Percentiles rank a stretch among this genome's conserved stretches.
These are phyloP conservation scores for Ceriops decandra DNA, from an alignment of 345 rosid species.

Conservation along the genomic window DNA sequence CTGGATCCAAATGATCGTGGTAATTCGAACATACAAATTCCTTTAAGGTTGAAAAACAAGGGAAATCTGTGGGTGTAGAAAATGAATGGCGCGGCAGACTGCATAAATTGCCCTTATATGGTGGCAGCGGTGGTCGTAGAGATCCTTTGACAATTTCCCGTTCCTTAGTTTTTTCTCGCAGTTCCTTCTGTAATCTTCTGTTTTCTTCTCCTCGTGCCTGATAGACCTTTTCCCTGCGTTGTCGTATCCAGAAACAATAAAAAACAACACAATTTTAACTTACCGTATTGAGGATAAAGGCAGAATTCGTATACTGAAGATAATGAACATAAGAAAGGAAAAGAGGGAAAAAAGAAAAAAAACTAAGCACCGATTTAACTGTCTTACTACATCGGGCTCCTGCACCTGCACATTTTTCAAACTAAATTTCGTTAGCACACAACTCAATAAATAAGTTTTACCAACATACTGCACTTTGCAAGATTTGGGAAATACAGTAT, in stretches of 20 bases:
- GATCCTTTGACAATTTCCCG: conserved; percentile 66
- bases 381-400: conserved; percentile 71
- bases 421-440: too few species aligned
- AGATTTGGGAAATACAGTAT: conserved; percentile 50
- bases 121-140: conserved; percentile 86
- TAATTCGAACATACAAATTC: too few species aligned
- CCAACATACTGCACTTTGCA: background rate
- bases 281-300: background rate
- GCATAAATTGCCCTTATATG: too few species aligned
- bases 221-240: conserved; percentile 69
- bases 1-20: too few species aligned
- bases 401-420: conserved; percentile 48
- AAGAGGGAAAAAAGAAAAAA: background rate
- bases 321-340: background rate
- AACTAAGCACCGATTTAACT: conserved; percentile 79
- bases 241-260: background rate
- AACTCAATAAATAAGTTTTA: too few species aligned
- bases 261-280: background rate
- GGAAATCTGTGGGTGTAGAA: too few species aligned
- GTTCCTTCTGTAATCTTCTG: conserved; percentile 76
- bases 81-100: too few species aligned
- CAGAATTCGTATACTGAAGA: background rate
- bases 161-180: conserved; percentile 64
- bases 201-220: conserved; percentile 84
- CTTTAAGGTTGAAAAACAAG: too few species aligned